phyloP scores from a whole-genome alignment of 768 basidiomycete species.

The Mycena polygramma region DNA sequence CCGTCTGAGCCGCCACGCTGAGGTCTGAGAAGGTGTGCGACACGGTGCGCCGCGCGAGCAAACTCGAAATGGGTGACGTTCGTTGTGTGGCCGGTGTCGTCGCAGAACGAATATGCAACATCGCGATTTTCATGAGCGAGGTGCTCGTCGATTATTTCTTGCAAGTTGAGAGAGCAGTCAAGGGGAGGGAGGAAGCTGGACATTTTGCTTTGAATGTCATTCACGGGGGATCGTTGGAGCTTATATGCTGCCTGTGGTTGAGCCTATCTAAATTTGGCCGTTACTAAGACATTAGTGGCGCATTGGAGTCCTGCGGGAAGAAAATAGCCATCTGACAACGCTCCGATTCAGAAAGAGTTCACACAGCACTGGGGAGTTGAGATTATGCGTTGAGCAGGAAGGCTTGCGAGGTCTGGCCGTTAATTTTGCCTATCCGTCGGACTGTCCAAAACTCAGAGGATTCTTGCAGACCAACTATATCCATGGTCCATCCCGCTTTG shows the following conservation, averaged over 20 bases:
- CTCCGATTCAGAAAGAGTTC: too few relatives aligned
- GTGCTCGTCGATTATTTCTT: slow-evolving; percentile 25
- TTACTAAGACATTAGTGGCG: too few relatives aligned
- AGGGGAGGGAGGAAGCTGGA: slow-evolving; percentile 23
- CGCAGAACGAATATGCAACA: slow-evolving; percentile 41
- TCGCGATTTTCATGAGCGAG: slow-evolving; percentile 13
- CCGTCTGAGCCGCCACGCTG: slow-evolving; percentile 46
- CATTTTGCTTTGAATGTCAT: slow-evolving; percentile 23
- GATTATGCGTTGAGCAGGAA: too few relatives aligned
- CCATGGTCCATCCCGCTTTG: too few relatives aligned
- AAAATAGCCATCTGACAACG: too few relatives aligned
- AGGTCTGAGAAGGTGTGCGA: slow-evolving; percentile 55
- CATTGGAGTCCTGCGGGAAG: too few relatives aligned
- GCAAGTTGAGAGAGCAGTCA: slow-evolving; percentile 29
- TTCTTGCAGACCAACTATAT: too few relatives aligned
- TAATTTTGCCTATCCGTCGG: too few relatives aligned
- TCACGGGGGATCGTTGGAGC: background rate
- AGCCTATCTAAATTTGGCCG: background rate
- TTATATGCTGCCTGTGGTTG: slow-evolving; percentile 1
- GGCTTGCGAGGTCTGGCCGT: too few relatives aligned
- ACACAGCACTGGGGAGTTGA: too few relatives aligned
- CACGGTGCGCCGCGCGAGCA: slow-evolving; percentile 57
- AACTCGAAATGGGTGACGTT: slow-evolving; percentile 58
- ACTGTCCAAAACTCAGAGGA: too few relatives aligned
- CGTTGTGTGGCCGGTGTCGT: slow-evolving; percentile 38